These are phyloP conservation scores for Cercophora scortea DNA, from an alignment of 495 filamentous ascomycete species.

Conservation along the genomic window DNA sequence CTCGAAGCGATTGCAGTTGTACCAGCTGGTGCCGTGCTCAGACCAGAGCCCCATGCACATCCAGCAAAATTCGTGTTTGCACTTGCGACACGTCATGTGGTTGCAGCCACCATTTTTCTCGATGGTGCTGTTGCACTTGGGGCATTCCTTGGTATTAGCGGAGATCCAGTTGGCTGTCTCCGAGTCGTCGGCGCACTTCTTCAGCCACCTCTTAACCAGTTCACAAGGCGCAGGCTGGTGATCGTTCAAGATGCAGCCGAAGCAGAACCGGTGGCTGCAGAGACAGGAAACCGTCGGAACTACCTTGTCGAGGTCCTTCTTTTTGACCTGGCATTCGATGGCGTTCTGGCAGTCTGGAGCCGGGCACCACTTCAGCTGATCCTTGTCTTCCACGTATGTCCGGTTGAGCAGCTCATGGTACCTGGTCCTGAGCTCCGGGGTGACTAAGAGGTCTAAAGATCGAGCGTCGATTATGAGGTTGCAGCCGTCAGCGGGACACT, in stretches of 20 bases:
- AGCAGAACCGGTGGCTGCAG: constrained; percentile 86
- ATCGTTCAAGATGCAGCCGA: constrained; percentile 87
- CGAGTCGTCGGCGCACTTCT: constrained; percentile 97
- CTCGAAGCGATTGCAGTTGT: constrained; percentile 96
- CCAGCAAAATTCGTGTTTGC: constrained; percentile 98
- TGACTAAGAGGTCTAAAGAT: constrained; percentile 76
- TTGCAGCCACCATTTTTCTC: constrained; percentile 99
- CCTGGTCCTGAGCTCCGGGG: constrained; percentile 61
- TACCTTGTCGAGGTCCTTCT: constrained; percentile 70
- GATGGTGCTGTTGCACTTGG: constrained; percentile 90
- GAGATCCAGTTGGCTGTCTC: constrained; percentile 99
- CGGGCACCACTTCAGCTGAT: constrained; percentile 92
- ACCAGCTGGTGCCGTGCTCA: constrained; percentile 99
- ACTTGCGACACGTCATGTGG: constrained; percentile 99
- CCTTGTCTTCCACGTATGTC: constrained; percentile 95
- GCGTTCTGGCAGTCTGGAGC: constrained; percentile 93
- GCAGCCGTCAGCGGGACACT: constrained; percentile 84
- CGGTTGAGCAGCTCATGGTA: constrained; percentile 83
- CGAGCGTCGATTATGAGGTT: constrained; percentile 86
- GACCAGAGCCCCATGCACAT: constrained; percentile 99
- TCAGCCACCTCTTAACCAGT: constrained; percentile 90
- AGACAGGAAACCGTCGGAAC: constrained; percentile 83
- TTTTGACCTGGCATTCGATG: constrained; percentile 78
- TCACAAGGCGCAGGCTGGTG: constrained; percentile 90
- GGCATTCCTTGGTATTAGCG: constrained; percentile 96